phyloP scores from a whole-genome alignment of 2,329 filamentous ascomycete genomes.

The Zopfia rhizophila region DNA sequence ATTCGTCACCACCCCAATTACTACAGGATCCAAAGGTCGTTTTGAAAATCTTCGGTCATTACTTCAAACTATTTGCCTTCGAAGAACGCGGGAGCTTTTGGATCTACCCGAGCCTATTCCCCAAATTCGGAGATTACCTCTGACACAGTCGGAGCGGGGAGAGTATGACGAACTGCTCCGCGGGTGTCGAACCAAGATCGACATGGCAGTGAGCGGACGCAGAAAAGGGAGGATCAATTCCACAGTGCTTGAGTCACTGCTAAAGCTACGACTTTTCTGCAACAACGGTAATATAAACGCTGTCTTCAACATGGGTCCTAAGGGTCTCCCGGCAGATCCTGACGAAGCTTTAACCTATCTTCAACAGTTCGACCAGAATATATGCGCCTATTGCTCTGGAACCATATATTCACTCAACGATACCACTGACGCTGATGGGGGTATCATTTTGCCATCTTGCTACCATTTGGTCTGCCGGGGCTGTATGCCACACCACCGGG shows the following conservation, averaged over 20 bases:
- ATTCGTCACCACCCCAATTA: slow-evolving; percentile 14
- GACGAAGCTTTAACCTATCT: slow-evolving; percentile 18
- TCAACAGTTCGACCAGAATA: slow-evolving; percentile 8
- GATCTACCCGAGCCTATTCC: slow-evolving; percentile 7
- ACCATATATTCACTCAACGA: slow-evolving; percentile 10
- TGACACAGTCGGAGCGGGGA: slow-evolving; percentile 3
- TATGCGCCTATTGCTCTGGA: slow-evolving; percentile 13
- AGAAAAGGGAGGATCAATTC: slow-evolving; percentile 5
- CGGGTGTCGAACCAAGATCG: slow-evolving; percentile 3
- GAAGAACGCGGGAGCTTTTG: slow-evolving; percentile 11
- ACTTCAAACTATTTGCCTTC: slow-evolving; percentile 14
- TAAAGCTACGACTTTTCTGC: slow-evolving; percentile 38
- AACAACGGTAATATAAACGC: slow-evolving; percentile 22
- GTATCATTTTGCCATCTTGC: slow-evolving; percentile 2
- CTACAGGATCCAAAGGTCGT: background rate
- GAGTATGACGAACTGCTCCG: slow-evolving; percentile 6
- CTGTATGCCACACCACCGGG: slow-evolving; percentile 6
- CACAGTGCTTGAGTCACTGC: slow-evolving; percentile 26
- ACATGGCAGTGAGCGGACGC: slow-evolving; percentile 14
- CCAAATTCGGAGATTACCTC: slow-evolving; percentile 2
- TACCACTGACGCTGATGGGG: slow-evolving; percentile 5
- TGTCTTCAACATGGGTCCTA: background rate
- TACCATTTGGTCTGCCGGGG: slow-evolving; percentile 10
- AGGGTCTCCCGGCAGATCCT: slow-evolving; percentile 5
- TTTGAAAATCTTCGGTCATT: slow-evolving; percentile 11